Percentiles rank a stretch among this genome's conserved stretches.
phyloP scores from a whole-genome alignment of 345 rosid species.

The Schrenkiella parvula region DNA sequence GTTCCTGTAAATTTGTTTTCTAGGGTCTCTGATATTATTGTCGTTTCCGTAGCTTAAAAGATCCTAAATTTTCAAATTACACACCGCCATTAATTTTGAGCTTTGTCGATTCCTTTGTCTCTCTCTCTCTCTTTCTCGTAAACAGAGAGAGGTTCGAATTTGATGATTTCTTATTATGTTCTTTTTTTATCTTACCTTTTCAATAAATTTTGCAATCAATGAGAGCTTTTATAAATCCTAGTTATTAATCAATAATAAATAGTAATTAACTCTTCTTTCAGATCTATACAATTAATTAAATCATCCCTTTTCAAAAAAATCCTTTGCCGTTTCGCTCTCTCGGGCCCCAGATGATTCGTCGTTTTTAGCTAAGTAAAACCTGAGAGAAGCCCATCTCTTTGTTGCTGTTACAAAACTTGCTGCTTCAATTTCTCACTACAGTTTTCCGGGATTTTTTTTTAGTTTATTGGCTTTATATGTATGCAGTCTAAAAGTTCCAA shows the following conservation, averaged over 20 bases:
- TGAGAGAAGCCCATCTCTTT: background rate
- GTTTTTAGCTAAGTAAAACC: constrained; percentile 5
- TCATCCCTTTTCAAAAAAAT: background rate
- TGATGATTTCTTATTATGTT: background rate
- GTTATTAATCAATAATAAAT: background rate
- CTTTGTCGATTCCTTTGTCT: background rate
- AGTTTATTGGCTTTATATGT: background rate
- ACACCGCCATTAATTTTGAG: constrained; percentile 2
- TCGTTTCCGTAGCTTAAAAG: constrained; percentile 1
- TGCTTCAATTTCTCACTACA: background rate
- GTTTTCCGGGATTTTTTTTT: background rate
- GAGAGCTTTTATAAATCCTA: background rate
- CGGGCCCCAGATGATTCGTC: constrained; percentile 16
- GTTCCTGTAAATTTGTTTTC: background rate
- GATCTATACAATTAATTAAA: constrained; percentile 2
- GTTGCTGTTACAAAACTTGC: constrained; percentile 13
- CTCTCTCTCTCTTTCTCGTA: background rate
- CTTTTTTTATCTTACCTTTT: background rate
- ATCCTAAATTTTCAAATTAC: background rate
- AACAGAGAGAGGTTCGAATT: constrained; percentile 13
- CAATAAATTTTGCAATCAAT: constrained; percentile 18
- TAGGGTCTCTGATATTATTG: background rate
- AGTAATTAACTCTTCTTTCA: constrained; percentile 11
- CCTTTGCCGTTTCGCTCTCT: constrained; percentile 16
- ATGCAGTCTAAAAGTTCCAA: background rate